These are phyloP conservation scores for Epichloe uncinata DNA, from an alignment of 2,329 filamentous ascomycete species.

Conservation along the genomic window DNA sequence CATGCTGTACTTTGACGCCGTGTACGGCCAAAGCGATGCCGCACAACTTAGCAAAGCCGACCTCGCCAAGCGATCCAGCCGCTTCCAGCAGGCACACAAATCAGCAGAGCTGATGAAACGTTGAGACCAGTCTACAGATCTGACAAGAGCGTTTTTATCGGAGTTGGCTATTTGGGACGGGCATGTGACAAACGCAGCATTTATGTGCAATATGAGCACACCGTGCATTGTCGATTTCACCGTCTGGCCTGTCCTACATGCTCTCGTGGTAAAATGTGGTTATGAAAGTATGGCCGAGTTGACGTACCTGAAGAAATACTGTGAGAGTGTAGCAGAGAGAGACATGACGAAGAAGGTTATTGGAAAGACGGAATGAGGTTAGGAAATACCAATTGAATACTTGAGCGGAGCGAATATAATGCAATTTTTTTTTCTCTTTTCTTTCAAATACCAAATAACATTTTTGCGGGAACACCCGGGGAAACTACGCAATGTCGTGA, in stretches of 20 bases:
- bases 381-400: neutral
- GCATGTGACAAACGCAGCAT: slow-evolving; percentile 12
- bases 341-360: slow-evolving; percentile 14
- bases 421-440: neutral
- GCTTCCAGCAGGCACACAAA: slow-evolving; percentile 26
- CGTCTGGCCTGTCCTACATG: slow-evolving; percentile 41
- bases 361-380: slow-evolving; percentile 2
- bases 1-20: slow-evolving; percentile 47
- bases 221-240: slow-evolving; percentile 34
- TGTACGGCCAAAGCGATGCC: slow-evolving; percentile 24
- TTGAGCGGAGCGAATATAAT: neutral
- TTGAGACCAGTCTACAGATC: neutral
- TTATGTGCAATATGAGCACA: neutral
- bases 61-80: slow-evolving; percentile 24
- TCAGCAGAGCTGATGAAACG: slow-evolving; percentile 18
- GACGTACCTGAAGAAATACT: slow-evolving; percentile 24
- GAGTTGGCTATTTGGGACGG: slow-evolving; percentile 29
- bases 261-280: slow-evolving; percentile 24
- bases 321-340: slow-evolving; percentile 15
- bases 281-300: slow-evolving; percentile 18
- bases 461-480: no score
- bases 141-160: slow-evolving; percentile 12
- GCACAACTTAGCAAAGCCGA: slow-evolving; percentile 13
- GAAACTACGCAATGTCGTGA: no score
- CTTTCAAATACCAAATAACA: no score